Base-by-base conservation (phyloP, 495 filamentous ascomycete species). In the Penicillium odoratum region DNA sequence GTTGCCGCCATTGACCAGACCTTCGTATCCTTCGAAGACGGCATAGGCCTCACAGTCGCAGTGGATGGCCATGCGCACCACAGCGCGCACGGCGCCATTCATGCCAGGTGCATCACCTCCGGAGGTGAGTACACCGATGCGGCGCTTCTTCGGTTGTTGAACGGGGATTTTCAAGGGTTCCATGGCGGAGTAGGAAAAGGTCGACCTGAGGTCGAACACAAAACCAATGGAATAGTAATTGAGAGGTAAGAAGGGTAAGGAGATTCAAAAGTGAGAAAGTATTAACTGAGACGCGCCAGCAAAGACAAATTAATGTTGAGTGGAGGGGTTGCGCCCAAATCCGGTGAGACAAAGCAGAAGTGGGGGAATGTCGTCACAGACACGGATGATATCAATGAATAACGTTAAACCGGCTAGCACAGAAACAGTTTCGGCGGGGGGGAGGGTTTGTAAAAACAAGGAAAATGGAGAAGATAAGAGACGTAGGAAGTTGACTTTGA, bases 81-180 rank as follows among this genome's bases (percentile, higher is more conserved):
- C 93, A 42, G 95, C 95, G 45, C 95, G 83, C 9, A 97, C 92
- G 25, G 89, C 91, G 45, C 88, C 92, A 71, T 96, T 98, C 95
- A 99, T 99, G 64, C 95, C 95, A 5, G 95, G 94, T 40, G 93
- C 91, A 79, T 99, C 95, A 64, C 95, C 95, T 61, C 95, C 95
- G 59, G 89, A 94, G 59, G 95, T 99, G 88, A 99, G 90, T 58
- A 98, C 88, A 48, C 85, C 95, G 67, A 99, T 95, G 62, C 88
- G 85, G 77, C 93, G 92, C 69, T 85, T 87, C 66, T 80, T 82
- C 47, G 77, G 61, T 10, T 73, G 75, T 9, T 73, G 55, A 47
- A 69, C 63, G 59, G 74, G 69, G 40, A 65, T 56, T 34, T 72
- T 67, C 44, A 58, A 38, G 47, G 74, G 51, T 50, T 73, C 69